phyloP scores from a whole-genome alignment of 495 filamentous ascomycete species.

The Penicillium canescens region DNA sequence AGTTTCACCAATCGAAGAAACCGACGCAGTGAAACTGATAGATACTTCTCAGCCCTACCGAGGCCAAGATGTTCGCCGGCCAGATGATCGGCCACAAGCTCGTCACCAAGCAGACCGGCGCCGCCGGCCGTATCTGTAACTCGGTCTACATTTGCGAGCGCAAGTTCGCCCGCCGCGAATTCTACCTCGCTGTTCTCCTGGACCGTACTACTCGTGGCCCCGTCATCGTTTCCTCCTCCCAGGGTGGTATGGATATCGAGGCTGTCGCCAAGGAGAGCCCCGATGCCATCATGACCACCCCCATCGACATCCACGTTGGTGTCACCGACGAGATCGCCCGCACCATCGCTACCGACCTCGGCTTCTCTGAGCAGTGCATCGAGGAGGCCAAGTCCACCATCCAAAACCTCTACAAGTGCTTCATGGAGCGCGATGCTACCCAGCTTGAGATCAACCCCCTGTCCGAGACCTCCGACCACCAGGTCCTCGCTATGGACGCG shows the following conservation, averaged over 20 bases:
- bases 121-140: conserved; percentile 87
- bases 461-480: conserved; percentile 93
- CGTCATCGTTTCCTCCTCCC: conserved; percentile 94
- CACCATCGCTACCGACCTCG: conserved; percentile 86
- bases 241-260: conserved; percentile 99
- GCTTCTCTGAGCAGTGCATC: conserved; percentile 96
- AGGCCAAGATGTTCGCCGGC: conserved; percentile 95
- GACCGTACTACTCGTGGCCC: conserved; percentile 89
- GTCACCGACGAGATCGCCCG: conserved; percentile 94
- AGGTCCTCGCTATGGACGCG: conserved; percentile 98
- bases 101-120: conserved; percentile 98
- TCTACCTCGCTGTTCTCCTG: conserved; percentile 98
- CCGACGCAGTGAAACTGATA: conserved; percentile 14
- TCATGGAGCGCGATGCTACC: conserved; percentile 96
- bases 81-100: conserved; percentile 99
- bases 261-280: conserved; percentile 96
- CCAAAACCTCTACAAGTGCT: conserved; percentile 97
- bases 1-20: conserved; percentile 22
- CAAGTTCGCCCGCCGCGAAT: conserved; percentile 98
- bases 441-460: conserved; percentile 99
- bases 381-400: conserved; percentile 92
- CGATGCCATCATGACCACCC: conserved; percentile 88
- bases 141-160: conserved; percentile 98
- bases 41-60: conserved; percentile 55
- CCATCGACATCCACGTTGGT: conserved; percentile 89